phyloP scores from a whole-genome alignment of 805 yeast species.

The Saccharomycopsis oosterbeekiorum region DNA sequence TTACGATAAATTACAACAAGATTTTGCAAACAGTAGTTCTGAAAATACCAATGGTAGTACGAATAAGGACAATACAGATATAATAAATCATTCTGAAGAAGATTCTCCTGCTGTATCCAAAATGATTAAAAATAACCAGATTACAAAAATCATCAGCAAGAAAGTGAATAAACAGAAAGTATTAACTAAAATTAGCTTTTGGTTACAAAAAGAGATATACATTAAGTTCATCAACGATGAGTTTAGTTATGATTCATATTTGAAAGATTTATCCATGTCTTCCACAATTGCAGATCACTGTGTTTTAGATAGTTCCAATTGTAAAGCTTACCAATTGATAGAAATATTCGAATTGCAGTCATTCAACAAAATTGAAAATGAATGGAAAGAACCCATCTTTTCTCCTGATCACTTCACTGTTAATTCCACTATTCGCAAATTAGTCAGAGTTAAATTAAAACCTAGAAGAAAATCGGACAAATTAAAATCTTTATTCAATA shows the following conservation, averaged over 20 bases:
- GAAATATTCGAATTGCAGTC: slow-evolving; percentile 63
- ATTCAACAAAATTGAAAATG: slow-evolving; percentile 36
- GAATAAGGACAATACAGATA: neutral
- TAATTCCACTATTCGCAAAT: slow-evolving; percentile 15
- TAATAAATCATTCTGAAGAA: neutral
- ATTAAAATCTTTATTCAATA: neutral
- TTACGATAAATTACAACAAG: neutral
- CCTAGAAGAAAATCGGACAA: slow-evolving; percentile 3
- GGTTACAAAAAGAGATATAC: slow-evolving; percentile 3
- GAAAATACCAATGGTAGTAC: neutral
- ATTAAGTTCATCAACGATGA: slow-evolving; percentile 6
- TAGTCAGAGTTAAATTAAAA: slow-evolving; percentile 1
- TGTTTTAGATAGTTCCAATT: slow-evolving; percentile 19
- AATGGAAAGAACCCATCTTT: slow-evolving; percentile 39
- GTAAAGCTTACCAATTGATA: slow-evolving; percentile 35
- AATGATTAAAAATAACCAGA: neutral
- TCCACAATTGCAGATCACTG: neutral
- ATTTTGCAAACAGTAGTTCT: neutral
- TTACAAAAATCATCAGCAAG: neutral
- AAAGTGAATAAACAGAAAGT: slow-evolving; percentile 10
- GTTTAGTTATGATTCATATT: slow-evolving; percentile 7
- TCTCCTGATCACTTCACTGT: slow-evolving; percentile 15
- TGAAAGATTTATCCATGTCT: neutral
- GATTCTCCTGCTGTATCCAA: neutral
- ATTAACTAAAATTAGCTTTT: slow-evolving; percentile 2